Evolutionary conservation across 2,329 filamentous ascomycete genomes (phyloP).

Genomic region (Zymoseptoria crescenta): DNA sequence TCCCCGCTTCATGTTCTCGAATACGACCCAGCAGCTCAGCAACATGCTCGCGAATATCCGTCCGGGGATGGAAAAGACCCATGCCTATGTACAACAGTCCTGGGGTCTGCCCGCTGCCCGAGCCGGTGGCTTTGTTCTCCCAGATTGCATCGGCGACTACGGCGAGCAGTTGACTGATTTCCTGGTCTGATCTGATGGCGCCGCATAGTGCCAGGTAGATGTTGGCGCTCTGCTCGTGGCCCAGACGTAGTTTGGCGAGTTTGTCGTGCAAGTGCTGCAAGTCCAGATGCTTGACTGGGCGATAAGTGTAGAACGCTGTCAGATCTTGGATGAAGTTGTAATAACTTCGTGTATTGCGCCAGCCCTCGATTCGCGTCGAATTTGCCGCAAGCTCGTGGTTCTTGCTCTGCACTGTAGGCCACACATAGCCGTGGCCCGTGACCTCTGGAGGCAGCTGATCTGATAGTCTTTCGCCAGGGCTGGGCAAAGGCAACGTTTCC

Average conservation of each 20-base stretch:
- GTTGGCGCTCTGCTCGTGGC: slow-evolving; percentile 65
- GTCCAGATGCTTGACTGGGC: slow-evolving; percentile 70
- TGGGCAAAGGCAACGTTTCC: slow-evolving; percentile 10
- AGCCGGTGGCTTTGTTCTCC: slow-evolving; percentile 17
- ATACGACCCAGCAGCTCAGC: slow-evolving; percentile 76
- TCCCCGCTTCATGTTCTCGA: slow-evolving; percentile 76
- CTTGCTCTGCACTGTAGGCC: slow-evolving; percentile 74
- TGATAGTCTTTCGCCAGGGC: slow-evolving; percentile 4
- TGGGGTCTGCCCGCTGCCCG: slow-evolving; percentile 10
- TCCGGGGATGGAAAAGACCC: slow-evolving; percentile 83
- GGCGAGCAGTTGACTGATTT: slow-evolving; percentile 56
- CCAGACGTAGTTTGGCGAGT: slow-evolving; percentile 71
- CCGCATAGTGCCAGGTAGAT: slow-evolving; percentile 76
- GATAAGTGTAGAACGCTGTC: slow-evolving; percentile 27
- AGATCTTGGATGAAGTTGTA: slow-evolving; percentile 69
- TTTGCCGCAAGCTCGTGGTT: slow-evolving; percentile 84
- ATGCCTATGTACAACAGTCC: slow-evolving; percentile 51
- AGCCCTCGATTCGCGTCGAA: slow-evolving; percentile 88
- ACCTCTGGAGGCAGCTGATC: slow-evolving; percentile 23
- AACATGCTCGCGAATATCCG: slow-evolving; percentile 67
- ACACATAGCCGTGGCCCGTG: slow-evolving; percentile 84
- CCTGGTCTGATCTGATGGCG: slow-evolving; percentile 59
- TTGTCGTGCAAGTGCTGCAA: slow-evolving; percentile 89
- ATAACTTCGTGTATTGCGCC: slow-evolving; percentile 91
- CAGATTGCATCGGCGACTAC: slow-evolving; percentile 26